phyloP scores from a whole-genome alignment of 1,284 basidiomycete genomes.

The Thecaphora thlaspeos region DNA sequence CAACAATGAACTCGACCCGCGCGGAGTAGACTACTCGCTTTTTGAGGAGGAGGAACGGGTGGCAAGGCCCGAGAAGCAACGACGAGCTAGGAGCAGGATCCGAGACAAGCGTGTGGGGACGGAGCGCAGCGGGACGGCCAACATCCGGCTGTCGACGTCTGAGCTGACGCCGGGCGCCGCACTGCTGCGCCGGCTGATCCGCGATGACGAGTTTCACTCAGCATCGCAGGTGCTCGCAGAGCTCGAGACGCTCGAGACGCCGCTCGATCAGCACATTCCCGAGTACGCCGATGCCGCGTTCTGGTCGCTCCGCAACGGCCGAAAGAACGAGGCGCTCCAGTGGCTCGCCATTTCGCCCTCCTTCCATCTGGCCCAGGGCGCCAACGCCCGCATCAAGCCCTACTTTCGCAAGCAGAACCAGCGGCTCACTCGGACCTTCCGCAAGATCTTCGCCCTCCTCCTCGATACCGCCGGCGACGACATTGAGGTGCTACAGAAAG shows the following conservation, averaged over 20 bases:
- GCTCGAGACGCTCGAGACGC: conserved; percentile 11
- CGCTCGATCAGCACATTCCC: conserved; percentile 8
- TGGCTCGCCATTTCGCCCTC: conserved; percentile 30
- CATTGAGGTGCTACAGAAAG: conserved; percentile 12
- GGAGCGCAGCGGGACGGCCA: not conserved
- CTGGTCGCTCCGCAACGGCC: conserved; percentile 15
- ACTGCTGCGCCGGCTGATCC: conserved; percentile 26
- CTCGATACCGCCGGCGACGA: conserved; percentile 23
- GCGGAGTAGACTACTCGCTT: conserved; percentile 44
- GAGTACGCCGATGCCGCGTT: conserved; percentile 24
- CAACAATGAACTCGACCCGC: conserved; percentile 44
- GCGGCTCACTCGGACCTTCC: conserved; percentile 6
- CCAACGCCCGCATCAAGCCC: conserved; percentile 6
- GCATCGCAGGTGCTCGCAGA: conserved; percentile 25
- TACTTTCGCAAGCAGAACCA: conserved; percentile 1
- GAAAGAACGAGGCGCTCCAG: conserved; percentile 14
- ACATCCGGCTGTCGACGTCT: not conserved
- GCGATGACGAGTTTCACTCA: conserved; percentile 13
- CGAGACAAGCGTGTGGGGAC: too few relatives aligned
- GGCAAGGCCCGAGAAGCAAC: not conserved
- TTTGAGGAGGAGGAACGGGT: conserved; percentile 38
- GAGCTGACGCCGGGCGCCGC: conserved; percentile 11
- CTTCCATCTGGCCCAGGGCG: conserved; percentile 1
- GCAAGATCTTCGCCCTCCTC: conserved; percentile 18
- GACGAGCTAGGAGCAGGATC: too few relatives aligned